Percentiles rank a stretch among this genome's conserved stretches.
Conservation (phyloP, 2,329 filamentous ascomycete genomes). For the Sporothrix variecibatus region DNA sequence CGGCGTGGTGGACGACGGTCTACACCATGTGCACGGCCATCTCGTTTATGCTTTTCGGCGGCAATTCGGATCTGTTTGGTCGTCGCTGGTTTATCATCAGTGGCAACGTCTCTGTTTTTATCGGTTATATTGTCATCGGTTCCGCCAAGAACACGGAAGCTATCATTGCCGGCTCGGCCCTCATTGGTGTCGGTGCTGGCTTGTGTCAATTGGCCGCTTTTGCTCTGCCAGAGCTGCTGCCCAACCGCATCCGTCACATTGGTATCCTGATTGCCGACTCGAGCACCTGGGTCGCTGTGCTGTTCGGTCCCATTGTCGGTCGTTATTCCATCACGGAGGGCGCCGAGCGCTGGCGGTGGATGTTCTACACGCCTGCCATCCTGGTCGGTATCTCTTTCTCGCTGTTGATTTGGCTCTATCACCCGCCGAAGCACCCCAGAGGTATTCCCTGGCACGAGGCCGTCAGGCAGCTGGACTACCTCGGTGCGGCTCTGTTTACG, state of each 20-base stretch:
- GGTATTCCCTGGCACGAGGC: constrained; percentile 39
- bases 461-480: constrained; percentile 42
- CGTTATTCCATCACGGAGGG: constrained; percentile 42
- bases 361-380: constrained; percentile 48
- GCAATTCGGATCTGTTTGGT: constrained; percentile 49
- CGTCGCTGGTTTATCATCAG: constrained; percentile 48
- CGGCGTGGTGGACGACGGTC: constrained; percentile 25
- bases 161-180: constrained; percentile 43
- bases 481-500: constrained; percentile 42
- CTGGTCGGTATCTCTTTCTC: constrained; percentile 47
- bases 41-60: constrained; percentile 26
- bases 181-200: constrained; percentile 46
- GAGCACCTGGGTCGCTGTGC: constrained; percentile 46
- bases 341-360: constrained; percentile 44
- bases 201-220: constrained; percentile 49
- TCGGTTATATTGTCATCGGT: constrained; percentile 43
- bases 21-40: constrained; percentile 26
- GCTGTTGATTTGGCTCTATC: constrained; percentile 43
- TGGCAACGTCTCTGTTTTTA: constrained; percentile 43
- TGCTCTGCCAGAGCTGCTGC: constrained; percentile 48
- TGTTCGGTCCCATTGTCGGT: constrained; percentile 48
- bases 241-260: constrained; percentile 51
- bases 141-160: constrained; percentile 42
- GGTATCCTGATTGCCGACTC: constrained; percentile 46
- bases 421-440: constrained; percentile 38